Evolutionary conservation across 352 stramenopile genomes (phyloP), one percentile per base, ranked within the genome.

Genomic region (Elongisporangium anandrum): DNA sequence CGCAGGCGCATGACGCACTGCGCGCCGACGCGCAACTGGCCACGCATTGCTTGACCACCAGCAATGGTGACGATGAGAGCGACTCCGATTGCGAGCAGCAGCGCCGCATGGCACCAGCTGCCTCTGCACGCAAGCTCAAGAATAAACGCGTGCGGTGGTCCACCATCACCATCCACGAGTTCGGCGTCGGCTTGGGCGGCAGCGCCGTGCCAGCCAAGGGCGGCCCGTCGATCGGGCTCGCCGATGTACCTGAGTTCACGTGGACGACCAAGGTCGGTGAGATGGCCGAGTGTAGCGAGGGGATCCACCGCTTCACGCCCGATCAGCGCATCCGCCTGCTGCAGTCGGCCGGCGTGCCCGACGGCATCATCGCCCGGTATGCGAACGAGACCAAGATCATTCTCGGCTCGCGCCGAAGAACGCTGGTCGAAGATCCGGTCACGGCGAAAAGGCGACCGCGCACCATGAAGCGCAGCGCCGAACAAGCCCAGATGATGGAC

Each of bases 91-190:
- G 50, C 47, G 38, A 49, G 34, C n/a, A 53, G n/a, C 23, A 60
- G 23, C 19, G 49, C 56, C 23, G 50, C 52, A 12, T 26, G 51
- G 20, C 50, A 57, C 23, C 59, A 50, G 39, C 48, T 41, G n/a
- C 65, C 52, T 16, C 38, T 56, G 34, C 38, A 16, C 50, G 17
- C 10, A 50, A 45, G 17, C n/a, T 50, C 22, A 69, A 54, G 61
- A 59, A 54, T 17, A 81, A 81, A 63, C 65, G 57, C 29, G 57
- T 81, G 59, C 60, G 70, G 12, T 81, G 70, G 70, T 75, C 68
- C 15, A 79, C 70, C 52, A 75, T 79, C 57, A 81, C 73, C 13
- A 63, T 81, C 16, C 63, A 81, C 66, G 73, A 81, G 56, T 81
- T 81, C 53, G 73, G 70, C 34, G 61, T 81, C 22, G 70, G 65